A percentile compares a stretch with the other conserved stretches of the same genome.
phyloP scores from a whole-genome alignment of 1,284 basidiomycete genomes.

The Malassezia japonica region DNA sequence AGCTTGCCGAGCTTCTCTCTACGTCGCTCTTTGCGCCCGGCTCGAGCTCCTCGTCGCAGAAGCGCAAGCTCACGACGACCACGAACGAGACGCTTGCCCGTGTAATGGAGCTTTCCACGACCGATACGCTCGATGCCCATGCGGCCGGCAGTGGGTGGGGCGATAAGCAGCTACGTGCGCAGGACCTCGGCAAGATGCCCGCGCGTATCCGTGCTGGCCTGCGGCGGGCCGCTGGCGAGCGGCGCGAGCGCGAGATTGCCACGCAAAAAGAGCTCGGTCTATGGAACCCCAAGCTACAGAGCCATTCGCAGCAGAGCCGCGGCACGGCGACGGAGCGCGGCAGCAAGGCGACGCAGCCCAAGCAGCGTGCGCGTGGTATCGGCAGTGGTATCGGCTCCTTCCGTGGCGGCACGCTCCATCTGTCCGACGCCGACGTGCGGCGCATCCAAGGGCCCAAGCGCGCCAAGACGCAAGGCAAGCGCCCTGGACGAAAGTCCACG shows the following conservation, averaged over 20 bases:
- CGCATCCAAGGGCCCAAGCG: constrained; percentile 17
- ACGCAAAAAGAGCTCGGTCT: constrained; percentile 41
- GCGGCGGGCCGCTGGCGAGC: constrained; percentile 31
- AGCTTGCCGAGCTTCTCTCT: constrained; percentile 37
- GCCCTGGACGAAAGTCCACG: not conserved
- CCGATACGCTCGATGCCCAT: not conserved
- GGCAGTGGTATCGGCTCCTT: constrained; percentile 44
- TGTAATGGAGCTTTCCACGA: constrained; percentile 29
- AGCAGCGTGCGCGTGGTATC: constrained; percentile 30
- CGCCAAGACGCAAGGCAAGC: not conserved
- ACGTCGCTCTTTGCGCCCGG: constrained; percentile 46
- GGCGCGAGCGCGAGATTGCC: constrained; percentile 36
- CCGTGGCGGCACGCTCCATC: constrained; percentile 30
- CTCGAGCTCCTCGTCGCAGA: constrained; percentile 16
- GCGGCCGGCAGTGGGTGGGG: constrained; percentile 29
- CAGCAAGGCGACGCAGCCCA: constrained; percentile 21
- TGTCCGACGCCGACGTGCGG: constrained; percentile 29
- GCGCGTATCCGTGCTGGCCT: constrained; percentile 33
- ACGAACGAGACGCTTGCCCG: constrained; percentile 39
- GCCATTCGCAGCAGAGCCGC: constrained; percentile 23
- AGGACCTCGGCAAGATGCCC: constrained; percentile 35
- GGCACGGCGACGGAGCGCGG: constrained; percentile 31
- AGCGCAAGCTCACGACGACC: constrained; percentile 23
- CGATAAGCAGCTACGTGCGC: constrained; percentile 27
- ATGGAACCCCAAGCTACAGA: constrained; percentile 30